Evolutionary conservation across 257 asterid genomes (phyloP).

Genomic region (Gentiana dahurica): DNA sequence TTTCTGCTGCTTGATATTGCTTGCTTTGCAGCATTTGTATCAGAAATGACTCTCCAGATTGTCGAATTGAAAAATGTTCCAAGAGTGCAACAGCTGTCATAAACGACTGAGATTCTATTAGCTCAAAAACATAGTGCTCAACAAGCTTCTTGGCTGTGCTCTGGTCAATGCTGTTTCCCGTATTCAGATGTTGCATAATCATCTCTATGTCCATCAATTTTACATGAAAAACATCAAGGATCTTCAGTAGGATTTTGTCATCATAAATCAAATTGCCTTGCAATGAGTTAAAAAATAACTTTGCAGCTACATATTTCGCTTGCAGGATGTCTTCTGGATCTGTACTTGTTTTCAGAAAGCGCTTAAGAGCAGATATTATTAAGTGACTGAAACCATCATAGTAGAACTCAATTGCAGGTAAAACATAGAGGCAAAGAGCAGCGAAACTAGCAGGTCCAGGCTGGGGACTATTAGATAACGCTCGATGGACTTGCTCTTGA

Average conservation of each 20-base stretch:
- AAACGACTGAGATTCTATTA: conserved; percentile 48
- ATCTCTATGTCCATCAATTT: conserved; percentile 40
- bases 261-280: conserved; percentile 38
- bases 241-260: conserved; percentile 49
- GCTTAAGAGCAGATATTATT: conserved; percentile 61
- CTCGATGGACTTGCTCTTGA: conserved; percentile 51
- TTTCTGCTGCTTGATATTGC: conserved; percentile 73
- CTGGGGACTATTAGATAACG: conserved; percentile 42
- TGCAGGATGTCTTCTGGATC: conserved; percentile 30
- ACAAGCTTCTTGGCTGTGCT: conserved; percentile 44
- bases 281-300: conserved; percentile 41
- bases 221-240: conserved; percentile 55
- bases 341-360: conserved; percentile 34
- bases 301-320: conserved; percentile 52
- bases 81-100: conserved; percentile 53
- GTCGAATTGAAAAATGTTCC: conserved; percentile 61
- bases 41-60: conserved; percentile 53
- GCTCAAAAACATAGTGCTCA: conserved; percentile 40
- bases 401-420: conserved; percentile 46
- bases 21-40: conserved; percentile 49
- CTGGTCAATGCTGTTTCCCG: conserved; percentile 18
- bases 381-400: conserved; percentile 78
- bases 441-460: conserved; percentile 63
- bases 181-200: conserved; percentile 24
- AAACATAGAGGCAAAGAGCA: conserved; percentile 60